Percentiles rank a stretch among this genome's conserved stretches.
phyloP scores from a whole-genome alignment of 441 rosid species.

The Bocquillonia castaneifolia region DNA sequence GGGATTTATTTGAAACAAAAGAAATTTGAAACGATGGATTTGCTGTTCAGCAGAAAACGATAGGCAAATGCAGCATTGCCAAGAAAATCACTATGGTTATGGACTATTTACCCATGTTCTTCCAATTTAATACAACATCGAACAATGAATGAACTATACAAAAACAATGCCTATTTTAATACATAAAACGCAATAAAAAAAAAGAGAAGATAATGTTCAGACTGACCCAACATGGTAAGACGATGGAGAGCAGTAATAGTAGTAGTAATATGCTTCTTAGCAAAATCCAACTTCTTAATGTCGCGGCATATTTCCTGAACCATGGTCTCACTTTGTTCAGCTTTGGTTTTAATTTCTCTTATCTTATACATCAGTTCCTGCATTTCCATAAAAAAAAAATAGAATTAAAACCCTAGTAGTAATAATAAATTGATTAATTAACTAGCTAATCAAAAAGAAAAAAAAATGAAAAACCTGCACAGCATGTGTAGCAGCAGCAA shows the following conservation, averaged over 20 bases:
- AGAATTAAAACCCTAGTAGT: too few species aligned
- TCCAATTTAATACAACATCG: too few species aligned
- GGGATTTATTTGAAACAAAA: too few species aligned
- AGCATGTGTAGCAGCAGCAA: slow-evolving; percentile 95
- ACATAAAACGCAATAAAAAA: neutral
- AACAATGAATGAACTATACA: too few species aligned
- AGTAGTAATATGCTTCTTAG: slow-evolving; percentile 97
- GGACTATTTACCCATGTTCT: too few species aligned
- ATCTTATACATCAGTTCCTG: slow-evolving; percentile 94
- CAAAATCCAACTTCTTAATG: slow-evolving; percentile 98
- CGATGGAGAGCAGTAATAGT: slow-evolving; percentile 99
- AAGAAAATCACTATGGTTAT: neutral
- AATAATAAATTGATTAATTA: too few species aligned
- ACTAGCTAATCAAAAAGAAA: neutral
- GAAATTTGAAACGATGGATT: too few species aligned
- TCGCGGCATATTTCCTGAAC: slow-evolving; percentile 99
- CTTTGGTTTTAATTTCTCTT: slow-evolving; percentile 96
- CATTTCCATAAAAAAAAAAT: slow-evolving; percentile 20
- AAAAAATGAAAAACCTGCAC: slow-evolving; percentile 52
- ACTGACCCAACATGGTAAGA: slow-evolving; percentile 95
- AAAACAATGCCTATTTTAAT: too few species aligned
- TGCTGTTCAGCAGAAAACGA: slow-evolving; percentile 2
- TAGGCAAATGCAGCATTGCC: neutral
- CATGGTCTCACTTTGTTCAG: slow-evolving; percentile 99
- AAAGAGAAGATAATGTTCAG: neutral